Percentiles rank a stretch among this genome's conserved stretches.
Evolutionary conservation across 108 stramenopile genomes (phyloP).

Genomic region (Aurantiochytrium sp.): DNA sequence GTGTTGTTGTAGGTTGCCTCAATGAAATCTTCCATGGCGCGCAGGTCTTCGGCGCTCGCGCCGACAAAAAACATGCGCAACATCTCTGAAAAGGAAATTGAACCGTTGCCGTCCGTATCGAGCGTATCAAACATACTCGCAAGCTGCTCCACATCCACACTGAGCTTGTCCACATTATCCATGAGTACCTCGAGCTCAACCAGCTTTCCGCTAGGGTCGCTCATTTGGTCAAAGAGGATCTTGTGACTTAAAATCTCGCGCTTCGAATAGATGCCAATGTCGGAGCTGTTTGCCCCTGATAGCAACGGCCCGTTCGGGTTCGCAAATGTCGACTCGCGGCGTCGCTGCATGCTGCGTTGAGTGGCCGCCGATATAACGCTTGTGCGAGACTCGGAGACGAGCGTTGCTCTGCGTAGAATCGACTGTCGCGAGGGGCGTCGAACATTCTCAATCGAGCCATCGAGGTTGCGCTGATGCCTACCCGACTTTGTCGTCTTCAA

Average conservation of each 20-base stretch:
- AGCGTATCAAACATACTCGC: background rate
- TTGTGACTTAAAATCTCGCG: background rate
- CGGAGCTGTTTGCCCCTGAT: background rate
- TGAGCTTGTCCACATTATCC: background rate
- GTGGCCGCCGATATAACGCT: background rate
- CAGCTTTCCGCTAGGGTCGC: background rate
- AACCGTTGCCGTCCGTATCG: background rate
- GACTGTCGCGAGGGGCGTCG: too few species aligned
- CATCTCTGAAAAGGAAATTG: background rate
- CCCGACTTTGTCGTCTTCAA: background rate
- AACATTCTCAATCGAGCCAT: too few species aligned
- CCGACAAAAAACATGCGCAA: background rate
- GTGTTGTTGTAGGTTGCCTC: background rate
- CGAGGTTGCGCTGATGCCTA: background rate
- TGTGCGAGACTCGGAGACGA: too few species aligned
- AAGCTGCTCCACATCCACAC: background rate
- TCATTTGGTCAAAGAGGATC: conserved; percentile 22
- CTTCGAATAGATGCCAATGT: conserved; percentile 6
- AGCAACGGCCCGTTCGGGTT: background rate
- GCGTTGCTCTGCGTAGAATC: too few species aligned
- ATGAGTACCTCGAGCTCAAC: conserved; percentile 22
- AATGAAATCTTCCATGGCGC: background rate
- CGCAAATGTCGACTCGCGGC: background rate
- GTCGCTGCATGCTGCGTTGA: background rate
- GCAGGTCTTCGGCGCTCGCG: background rate